Evolutionary conservation across 106 monocot species (phyloP).

Genomic region (Allium fistulosum): DNA sequence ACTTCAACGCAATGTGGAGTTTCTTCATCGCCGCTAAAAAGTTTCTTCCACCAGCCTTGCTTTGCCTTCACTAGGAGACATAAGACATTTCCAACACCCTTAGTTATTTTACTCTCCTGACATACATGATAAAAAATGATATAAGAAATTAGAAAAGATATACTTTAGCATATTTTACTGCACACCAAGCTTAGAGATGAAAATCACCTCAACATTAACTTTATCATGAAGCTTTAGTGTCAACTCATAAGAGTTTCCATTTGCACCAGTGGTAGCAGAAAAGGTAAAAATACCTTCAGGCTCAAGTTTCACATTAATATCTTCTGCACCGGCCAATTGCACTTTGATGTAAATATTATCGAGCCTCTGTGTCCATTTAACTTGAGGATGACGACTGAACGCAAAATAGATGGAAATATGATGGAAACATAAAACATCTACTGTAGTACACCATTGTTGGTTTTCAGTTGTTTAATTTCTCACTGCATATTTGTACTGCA

Average conservation of each 20-base stretch:
- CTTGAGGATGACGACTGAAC: constrained; percentile 76
- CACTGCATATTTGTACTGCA: too few relatives aligned
- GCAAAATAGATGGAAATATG: background rate
- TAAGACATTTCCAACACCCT: constrained; percentile 57
- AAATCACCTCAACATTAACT: constrained; percentile 79
- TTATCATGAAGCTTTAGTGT: constrained; percentile 67
- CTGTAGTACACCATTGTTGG: too few relatives aligned
- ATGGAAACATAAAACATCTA: too few relatives aligned
- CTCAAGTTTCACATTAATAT: constrained; percentile 68
- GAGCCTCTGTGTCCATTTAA: constrained; percentile 81
- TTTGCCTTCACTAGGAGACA: constrained; percentile 69
- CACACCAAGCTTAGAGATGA: background rate
- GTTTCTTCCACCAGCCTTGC: constrained; percentile 74
- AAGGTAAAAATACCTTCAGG: constrained; percentile 75
- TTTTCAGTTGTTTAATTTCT: too few relatives aligned
- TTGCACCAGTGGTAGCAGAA: constrained; percentile 54
- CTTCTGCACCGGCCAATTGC: constrained; percentile 66
- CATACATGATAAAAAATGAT: constrained; percentile 3
- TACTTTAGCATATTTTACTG: too few relatives aligned
- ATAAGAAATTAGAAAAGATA: background rate
- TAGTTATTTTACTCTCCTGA: constrained; percentile 82
- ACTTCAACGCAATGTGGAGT: constrained; percentile 82
- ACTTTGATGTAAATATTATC: constrained; percentile 89
- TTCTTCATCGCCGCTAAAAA: constrained; percentile 55
- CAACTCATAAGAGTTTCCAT: constrained; percentile 50